These are phyloP conservation scores for Dendrobium catenatum DNA, from an alignment of 106 monocot species.

Conservation along the genomic window DNA sequence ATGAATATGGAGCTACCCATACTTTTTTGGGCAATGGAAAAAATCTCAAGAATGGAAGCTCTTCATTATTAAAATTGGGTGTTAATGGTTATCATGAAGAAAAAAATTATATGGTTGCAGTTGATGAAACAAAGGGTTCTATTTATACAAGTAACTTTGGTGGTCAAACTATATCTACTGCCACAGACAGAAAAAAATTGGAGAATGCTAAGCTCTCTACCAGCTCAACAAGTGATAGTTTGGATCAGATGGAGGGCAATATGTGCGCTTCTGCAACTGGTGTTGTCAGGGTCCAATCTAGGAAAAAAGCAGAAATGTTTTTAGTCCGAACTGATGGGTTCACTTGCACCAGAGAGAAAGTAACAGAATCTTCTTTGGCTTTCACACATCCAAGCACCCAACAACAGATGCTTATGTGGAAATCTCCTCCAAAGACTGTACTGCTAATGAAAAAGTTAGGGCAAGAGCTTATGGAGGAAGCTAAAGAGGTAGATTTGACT, in stretches of 20 bases:
- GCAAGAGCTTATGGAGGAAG: slow-evolving; percentile 89
- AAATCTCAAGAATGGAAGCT: slow-evolving; percentile 18
- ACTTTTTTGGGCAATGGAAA: slow-evolving; percentile 17
- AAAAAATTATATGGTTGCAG: slow-evolving; percentile 5
- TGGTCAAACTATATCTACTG: slow-evolving; percentile 17
- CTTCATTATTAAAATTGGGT: slow-evolving; percentile 13
- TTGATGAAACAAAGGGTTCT: slow-evolving; percentile 21
- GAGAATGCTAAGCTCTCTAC: slow-evolving; percentile 16
- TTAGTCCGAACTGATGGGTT: slow-evolving; percentile 94
- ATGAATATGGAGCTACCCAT: background rate
- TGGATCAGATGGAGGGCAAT: slow-evolving; percentile 45
- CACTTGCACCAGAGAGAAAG: slow-evolving; percentile 94
- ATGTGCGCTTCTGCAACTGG: slow-evolving; percentile 95
- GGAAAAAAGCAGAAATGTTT: slow-evolving; percentile 98
- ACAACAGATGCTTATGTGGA: slow-evolving; percentile 99
- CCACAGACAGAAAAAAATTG: background rate
- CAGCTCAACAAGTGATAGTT: slow-evolving; percentile 10
- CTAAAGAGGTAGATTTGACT: slow-evolving; percentile 63
- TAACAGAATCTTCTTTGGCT: slow-evolving; percentile 95
- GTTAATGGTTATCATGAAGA: slow-evolving; percentile 14
- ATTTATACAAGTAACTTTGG: slow-evolving; percentile 4
- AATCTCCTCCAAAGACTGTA: slow-evolving; percentile 91
- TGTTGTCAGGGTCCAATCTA: slow-evolving; percentile 94
- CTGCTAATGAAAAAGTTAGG: slow-evolving; percentile 88
- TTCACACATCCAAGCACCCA: slow-evolving; percentile 99